phyloP scores from a whole-genome alignment of 768 basidiomycete genomes.

The Tulasnella sp. region DNA sequence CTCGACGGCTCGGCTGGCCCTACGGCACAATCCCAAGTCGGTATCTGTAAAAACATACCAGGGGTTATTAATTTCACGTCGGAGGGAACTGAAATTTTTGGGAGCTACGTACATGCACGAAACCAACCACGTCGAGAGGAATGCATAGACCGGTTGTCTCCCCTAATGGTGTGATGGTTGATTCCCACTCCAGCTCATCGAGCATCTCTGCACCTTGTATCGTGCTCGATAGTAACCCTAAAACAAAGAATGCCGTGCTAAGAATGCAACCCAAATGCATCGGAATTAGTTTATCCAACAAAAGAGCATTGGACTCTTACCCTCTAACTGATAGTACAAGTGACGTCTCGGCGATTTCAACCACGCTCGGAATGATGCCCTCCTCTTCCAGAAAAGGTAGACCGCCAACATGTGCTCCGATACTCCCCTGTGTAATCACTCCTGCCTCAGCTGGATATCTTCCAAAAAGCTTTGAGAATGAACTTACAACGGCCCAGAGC shows the following conservation, averaged over 20 bases:
- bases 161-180: slow-evolving; percentile 77
- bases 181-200: slow-evolving; percentile 88
- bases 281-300: background rate
- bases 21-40: slow-evolving; percentile 46
- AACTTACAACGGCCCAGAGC: slow-evolving; percentile 87
- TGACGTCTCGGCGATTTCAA: slow-evolving; percentile 86
- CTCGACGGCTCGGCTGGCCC: background rate
- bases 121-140: slow-evolving; percentile 71
- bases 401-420: slow-evolving; percentile 82
- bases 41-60: slow-evolving; percentile 40
- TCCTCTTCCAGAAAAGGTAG: slow-evolving; percentile 94
- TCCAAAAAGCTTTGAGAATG: background rate
- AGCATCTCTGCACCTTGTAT: slow-evolving; percentile 86
- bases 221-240: slow-evolving; percentile 87
- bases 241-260: slow-evolving; percentile 92
- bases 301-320: slow-evolving; percentile 38
- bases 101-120: slow-evolving; percentile 52
- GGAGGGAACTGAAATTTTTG: background rate
- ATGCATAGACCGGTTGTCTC: slow-evolving; percentile 84
- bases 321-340: slow-evolving; percentile 85
- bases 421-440: slow-evolving; percentile 59
- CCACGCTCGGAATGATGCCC: slow-evolving; percentile 79
- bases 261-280: background rate
- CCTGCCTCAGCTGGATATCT: background rate
- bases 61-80: background rate